phyloP scores from a whole-genome alignment of 306 rosid species.

The Dalbergia cochinchinensis region DNA sequence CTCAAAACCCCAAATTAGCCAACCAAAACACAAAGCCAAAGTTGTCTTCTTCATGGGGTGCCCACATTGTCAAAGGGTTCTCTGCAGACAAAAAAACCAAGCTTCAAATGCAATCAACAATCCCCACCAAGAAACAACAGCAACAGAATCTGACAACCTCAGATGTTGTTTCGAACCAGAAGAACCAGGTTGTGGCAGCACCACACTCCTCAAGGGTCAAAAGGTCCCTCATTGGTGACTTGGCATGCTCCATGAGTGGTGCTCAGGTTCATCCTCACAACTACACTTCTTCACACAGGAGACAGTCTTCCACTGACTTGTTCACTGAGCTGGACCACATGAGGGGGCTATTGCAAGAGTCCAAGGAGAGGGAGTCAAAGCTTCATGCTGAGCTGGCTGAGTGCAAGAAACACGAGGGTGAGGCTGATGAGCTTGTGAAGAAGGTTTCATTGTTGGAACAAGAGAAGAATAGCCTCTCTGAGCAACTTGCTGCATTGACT shows the following conservation, averaged over 20 bases:
- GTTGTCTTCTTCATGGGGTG: constrained; percentile 74
- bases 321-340: constrained; percentile 89
- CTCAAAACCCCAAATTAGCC: constrained; percentile 54
- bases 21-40: constrained; percentile 56
- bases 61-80: constrained; percentile 89
- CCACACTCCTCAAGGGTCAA: constrained; percentile 73
- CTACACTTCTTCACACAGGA: constrained; percentile 70
- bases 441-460: constrained; percentile 66
- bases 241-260: constrained; percentile 67
- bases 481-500: constrained; percentile 57
- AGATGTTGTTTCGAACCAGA: constrained; percentile 54
- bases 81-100: constrained; percentile 79
- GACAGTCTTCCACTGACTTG: constrained; percentile 92
- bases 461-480: constrained; percentile 62
- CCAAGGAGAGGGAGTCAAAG: constrained; percentile 84
- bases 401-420: constrained; percentile 59
- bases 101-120: constrained; percentile 36
- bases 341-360: constrained; percentile 78
- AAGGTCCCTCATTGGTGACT: constrained; percentile 83
- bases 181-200: constrained; percentile 60
- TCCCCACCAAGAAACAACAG: constrained; percentile 62
- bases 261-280: constrained; percentile 79
- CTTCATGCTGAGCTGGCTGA: constrained; percentile 80
- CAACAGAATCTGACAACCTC: constrained; percentile 43
- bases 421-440: constrained; percentile 64